phyloP scores from a whole-genome alignment of 129 eudicot genomes.

The Mikania micrantha region DNA sequence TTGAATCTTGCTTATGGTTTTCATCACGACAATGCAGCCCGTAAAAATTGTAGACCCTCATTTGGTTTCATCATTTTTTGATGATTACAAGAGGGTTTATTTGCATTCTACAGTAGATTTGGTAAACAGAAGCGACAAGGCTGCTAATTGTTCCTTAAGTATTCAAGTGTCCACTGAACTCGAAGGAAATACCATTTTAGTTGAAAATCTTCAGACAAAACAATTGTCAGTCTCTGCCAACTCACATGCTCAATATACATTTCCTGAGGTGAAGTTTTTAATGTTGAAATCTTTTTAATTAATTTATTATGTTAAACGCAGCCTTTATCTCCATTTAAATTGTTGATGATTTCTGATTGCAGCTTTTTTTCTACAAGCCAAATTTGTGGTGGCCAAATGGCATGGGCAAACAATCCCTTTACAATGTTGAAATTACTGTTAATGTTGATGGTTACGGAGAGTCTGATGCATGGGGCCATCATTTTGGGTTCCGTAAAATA shows the following conservation, averaged over 20 bases:
- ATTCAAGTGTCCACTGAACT: constrained; percentile 80
- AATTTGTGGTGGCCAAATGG: constrained; percentile 99
- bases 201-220: constrained; percentile 71
- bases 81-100: constrained; percentile 68
- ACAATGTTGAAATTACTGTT: constrained; percentile 69
- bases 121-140: constrained; percentile 59
- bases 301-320: not conserved
- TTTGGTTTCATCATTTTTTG: constrained; percentile 94
- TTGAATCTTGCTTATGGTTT: constrained; percentile 4
- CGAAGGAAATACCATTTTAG: constrained; percentile 45
- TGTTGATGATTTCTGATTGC: constrained; percentile 25
- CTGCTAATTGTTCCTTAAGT: constrained; percentile 69
- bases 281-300: not conserved
- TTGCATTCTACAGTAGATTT: constrained; percentile 69
- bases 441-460: constrained; percentile 72
- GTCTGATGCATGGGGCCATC: constrained; percentile 78
- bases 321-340: not conserved
- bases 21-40: constrained; percentile 47
- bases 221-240: constrained; percentile 60
- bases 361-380: constrained; percentile 94
- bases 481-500: constrained; percentile 89
- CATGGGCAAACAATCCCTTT: constrained; percentile 91
- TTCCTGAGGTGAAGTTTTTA: constrained; percentile 59
- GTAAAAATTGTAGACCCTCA: constrained; percentile 94
- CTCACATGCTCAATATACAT: constrained; percentile 57